Base-by-base conservation (phyloP, 768 basidiomycete genomes). In the Russula earlei region DNA sequence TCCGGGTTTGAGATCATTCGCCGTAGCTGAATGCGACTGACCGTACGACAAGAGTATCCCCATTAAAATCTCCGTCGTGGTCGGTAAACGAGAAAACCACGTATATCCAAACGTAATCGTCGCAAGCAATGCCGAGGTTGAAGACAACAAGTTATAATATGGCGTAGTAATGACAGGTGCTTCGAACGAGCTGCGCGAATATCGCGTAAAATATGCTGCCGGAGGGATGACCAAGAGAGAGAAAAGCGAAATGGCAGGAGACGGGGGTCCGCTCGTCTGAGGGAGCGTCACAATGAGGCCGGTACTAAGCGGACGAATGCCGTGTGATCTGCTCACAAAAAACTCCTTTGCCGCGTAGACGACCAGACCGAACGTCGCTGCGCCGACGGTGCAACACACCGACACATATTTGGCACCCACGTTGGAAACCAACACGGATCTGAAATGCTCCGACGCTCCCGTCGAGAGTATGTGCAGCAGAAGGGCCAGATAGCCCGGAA, bases 401-500 rank as follows among this genome's bases (percentile, higher is more conserved):
- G 77, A 74, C 29, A 79, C 75, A 64, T 82, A 77, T 4, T 78
- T 76, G 27, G 75, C 73, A 25, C 78, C 82, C 19, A 87, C 67
- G 4, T 78, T 77, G 20, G 83, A 80, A 4, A 78, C 75, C 24
- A 88, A 67, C 29, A 79, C 72, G 44, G 76, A 71, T 42, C 80
- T 70, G 4, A 84, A 81, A 60, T 86, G 80, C 45, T 87, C 83
- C 41, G 84, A 69, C 24, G 78, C 81, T 55, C 70, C 78, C 0
- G 85, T 82, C 3, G 79, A 72, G 20, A 85, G 62, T 3, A 78
- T 80, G 64, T 88, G 78, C 2, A 84, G 62, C 15, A 76, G 58
- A 11, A 89, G 67, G 3, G 85, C 87, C 7, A 76, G 77, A 69
- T 91, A 89, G 15, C 83, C 85, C 3, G 83, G 83, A 25, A 81